Base-by-base conservation (phyloP, 1,284 basidiomycete genomes). In the Sporisorium sorghi region DNA sequence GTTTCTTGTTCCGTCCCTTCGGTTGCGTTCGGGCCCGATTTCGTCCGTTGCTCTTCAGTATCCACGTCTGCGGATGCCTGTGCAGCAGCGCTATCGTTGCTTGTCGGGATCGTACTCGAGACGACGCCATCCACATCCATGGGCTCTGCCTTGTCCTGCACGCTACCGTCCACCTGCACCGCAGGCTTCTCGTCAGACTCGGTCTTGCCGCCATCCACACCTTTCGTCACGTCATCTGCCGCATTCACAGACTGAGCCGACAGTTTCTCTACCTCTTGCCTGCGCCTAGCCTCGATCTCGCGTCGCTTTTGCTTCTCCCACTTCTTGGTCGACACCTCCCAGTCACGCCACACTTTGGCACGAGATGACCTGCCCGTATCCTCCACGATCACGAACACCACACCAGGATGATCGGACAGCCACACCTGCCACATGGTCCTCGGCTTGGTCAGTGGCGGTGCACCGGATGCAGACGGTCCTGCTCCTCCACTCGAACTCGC, bases 361-460 rank as follows among this genome's bases (percentile, higher is more conserved):
- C 74, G 46, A 15, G 71, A 74, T 14, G 61, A 28, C 37, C 62
- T 71, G 14, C 76, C 76, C 0, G 73, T 63, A 40, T 75, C 78
- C 44, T 80, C 78, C 11, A 72, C 60, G 12, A 80, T 58, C 6
- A 69, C 65, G 24, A 76, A 80, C 19, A 78, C 64, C 14, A 76
- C 60, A 5, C 73, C 73, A 14, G 76, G 73, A 59, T 64, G 44
- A 33, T 73, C 71, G 1, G 69, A 77, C 1, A 77, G 46, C 64
- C 60, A 58, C 9, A 76, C 59, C 30, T 76, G 73, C 73, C 73
- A 76, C 68, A 76, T 76, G 14, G 73, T 72, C 28, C 73, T 54
- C 1, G 73, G 73, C 56, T 76, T 76, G 12, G 73, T 76, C 15
- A 72, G 58, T 30, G 68, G 60, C 24, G 64, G 60, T 40, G 73